These are phyloP conservation scores for Vaucheria bursata DNA, from an alignment of 352 stramenopile species.

Conservation along the genomic window DNA sequence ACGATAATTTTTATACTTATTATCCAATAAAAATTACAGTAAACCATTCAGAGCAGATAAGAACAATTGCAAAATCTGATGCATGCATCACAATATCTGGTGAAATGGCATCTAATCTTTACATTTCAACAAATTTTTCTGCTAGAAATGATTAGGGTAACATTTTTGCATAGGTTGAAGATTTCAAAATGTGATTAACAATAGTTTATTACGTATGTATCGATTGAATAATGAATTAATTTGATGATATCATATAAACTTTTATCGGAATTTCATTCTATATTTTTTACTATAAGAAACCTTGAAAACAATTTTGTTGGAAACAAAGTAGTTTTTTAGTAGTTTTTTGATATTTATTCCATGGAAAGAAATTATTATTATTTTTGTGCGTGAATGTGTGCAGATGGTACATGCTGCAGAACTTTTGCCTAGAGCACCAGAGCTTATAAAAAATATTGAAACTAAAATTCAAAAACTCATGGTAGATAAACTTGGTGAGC, in stretches of 20 bases:
- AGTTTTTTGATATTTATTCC: neutral
- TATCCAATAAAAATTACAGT: too few relatives aligned
- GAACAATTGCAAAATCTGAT: too few relatives aligned
- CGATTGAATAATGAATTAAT: too few relatives aligned
- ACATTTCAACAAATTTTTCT: too few relatives aligned
- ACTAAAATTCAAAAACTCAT: constrained; percentile 17
- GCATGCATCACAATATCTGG: too few relatives aligned
- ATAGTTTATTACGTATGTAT: too few relatives aligned
- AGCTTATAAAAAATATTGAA: constrained; percentile 28
- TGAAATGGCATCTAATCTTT: too few relatives aligned
- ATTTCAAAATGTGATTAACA: too few relatives aligned
- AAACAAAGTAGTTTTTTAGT: neutral
- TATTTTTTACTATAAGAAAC: neutral
- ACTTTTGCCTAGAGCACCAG: constrained; percentile 13
- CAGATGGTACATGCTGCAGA: constrained; percentile 27
- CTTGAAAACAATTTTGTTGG: neutral
- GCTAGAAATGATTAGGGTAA: too few relatives aligned
- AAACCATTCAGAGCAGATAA: too few relatives aligned
- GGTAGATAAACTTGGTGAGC: constrained; percentile 22
- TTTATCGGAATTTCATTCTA: neutral
- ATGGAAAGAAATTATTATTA: neutral
- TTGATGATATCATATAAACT: neutral
- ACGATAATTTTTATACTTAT: too few relatives aligned
- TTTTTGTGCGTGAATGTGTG: neutral
- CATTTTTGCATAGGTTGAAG: too few relatives aligned